phyloP scores from a whole-genome alignment of 2,329 filamentous ascomycete species.

The Sporothrix protearum region DNA sequence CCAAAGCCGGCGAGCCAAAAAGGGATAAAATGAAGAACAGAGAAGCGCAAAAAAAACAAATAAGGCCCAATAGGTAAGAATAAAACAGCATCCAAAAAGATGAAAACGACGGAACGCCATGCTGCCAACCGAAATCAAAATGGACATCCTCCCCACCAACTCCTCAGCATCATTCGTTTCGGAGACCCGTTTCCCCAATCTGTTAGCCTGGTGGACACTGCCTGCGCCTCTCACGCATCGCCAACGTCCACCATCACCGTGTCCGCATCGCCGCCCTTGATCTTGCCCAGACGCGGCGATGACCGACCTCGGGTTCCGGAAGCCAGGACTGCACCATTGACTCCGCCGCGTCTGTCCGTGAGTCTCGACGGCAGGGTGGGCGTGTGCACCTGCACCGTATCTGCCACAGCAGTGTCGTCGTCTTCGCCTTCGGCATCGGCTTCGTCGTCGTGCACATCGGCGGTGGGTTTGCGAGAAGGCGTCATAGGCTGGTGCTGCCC shows the following conservation, averaged over 20 bases:
- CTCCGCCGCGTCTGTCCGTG: constrained; percentile 30
- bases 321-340: constrained; percentile 22
- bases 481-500: background rate
- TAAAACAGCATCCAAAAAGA: background rate
- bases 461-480: background rate
- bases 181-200: background rate
- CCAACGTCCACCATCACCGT: constrained; percentile 32
- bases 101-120: constrained; percentile 12
- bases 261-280: constrained; percentile 28
- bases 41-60: background rate
- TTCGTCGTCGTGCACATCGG: constrained; percentile 33
- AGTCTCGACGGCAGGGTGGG: constrained; percentile 31
- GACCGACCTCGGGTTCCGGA: constrained; percentile 27
- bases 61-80: background rate
- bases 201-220: background rate
- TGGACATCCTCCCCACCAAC: background rate
- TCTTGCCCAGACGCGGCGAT: constrained; percentile 31
- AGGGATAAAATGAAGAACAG: background rate
- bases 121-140: constrained; percentile 8
- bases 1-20: background rate
- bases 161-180: background rate
- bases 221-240: background rate
- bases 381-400: constrained; percentile 40
- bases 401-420: constrained; percentile 24
- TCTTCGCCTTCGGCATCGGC: constrained; percentile 31